Percentiles rank a stretch among this genome's conserved stretches.
Evolutionary conservation across 371 early-diverging fungal species (phyloP).

Genomic region (Mortierella sp.): DNA sequence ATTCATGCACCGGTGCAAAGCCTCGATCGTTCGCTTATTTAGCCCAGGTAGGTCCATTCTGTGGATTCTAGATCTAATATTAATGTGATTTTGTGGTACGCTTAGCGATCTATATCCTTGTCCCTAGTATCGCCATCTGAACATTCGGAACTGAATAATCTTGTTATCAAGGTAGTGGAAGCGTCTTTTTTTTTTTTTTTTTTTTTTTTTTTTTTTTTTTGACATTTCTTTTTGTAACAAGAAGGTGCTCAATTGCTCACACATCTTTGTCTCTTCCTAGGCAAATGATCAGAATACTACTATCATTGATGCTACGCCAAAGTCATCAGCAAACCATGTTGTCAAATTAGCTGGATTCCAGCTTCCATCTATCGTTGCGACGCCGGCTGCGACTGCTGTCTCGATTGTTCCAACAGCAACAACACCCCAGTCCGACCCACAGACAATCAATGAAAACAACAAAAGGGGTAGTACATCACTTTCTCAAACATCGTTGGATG

Average conservation of each 20-base stretch:
- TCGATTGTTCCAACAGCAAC: conserved; percentile 7
- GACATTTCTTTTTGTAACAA: background rate
- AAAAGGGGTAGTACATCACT: conserved; percentile 18
- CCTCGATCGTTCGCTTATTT: too few species aligned
- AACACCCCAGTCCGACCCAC: conserved; percentile 13
- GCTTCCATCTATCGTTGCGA: conserved; percentile 46
- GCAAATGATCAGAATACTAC: conserved; percentile 58
- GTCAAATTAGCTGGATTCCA: conserved; percentile 69
- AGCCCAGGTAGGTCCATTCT: too few species aligned
- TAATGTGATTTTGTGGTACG: background rate
- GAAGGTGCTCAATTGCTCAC: background rate
- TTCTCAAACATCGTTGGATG: background rate
- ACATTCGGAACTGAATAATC: conserved; percentile 52
- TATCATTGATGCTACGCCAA: conserved; percentile 55
- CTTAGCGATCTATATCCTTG: conserved; percentile 37
- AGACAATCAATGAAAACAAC: background rate
- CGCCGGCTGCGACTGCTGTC: conserved; percentile 16
- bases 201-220: background rate
- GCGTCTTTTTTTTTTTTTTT: background rate
- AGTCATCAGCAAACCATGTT: conserved; percentile 53
- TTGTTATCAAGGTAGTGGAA: conserved; percentile 31
- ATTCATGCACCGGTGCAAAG: background rate
- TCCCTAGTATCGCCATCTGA: conserved; percentile 50
- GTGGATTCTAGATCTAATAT: too few species aligned
- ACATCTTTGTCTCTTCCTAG: conserved; percentile 18